Evolutionary conservation across 352 stramenopile genomes (phyloP).

Genomic region (Globisporangium spinosum): DNA sequence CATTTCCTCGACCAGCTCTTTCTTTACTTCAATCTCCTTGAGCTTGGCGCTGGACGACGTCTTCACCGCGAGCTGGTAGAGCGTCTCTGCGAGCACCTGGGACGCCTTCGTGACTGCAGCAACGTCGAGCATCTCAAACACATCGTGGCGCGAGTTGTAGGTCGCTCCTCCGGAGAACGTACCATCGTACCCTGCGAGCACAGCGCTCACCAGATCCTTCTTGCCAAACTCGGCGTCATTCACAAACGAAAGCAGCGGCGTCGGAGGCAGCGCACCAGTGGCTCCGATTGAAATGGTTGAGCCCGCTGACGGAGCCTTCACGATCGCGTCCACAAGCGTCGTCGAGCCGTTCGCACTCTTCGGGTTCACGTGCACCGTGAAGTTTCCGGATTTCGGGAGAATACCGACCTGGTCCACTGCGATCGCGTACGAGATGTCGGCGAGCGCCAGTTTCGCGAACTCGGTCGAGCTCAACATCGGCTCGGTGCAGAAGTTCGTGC

Average conservation of each 20-base stretch:
- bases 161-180: constrained; percentile 38
- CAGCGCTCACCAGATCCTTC: constrained; percentile 51
- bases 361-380: constrained; percentile 71
- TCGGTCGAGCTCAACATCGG: constrained; percentile 63
- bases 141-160: constrained; percentile 73
- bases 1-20: constrained; percentile 49
- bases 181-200: constrained; percentile 66
- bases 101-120: constrained; percentile 55
- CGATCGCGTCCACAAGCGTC: constrained; percentile 45
- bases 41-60: constrained; percentile 40
- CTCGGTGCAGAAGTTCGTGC: constrained; percentile 57
- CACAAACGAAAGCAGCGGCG: constrained; percentile 67
- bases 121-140: constrained; percentile 41
- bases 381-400: constrained; percentile 45
- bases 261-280: constrained; percentile 49
- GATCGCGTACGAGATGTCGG: constrained; percentile 65
- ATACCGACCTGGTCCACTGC: constrained; percentile 76
- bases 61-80: constrained; percentile 59
- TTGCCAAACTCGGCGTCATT: constrained; percentile 67
- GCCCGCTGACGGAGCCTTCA: constrained; percentile 42
- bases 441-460: constrained; percentile 55
- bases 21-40: constrained; percentile 47
- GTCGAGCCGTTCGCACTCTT: constrained; percentile 33
- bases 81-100: constrained; percentile 66
- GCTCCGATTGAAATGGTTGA: constrained; percentile 31